These are phyloP conservation scores for Brasilioporus rufonigricans DNA, from an alignment of 768 basidiomycete genomes.

Conservation along the genomic window DNA sequence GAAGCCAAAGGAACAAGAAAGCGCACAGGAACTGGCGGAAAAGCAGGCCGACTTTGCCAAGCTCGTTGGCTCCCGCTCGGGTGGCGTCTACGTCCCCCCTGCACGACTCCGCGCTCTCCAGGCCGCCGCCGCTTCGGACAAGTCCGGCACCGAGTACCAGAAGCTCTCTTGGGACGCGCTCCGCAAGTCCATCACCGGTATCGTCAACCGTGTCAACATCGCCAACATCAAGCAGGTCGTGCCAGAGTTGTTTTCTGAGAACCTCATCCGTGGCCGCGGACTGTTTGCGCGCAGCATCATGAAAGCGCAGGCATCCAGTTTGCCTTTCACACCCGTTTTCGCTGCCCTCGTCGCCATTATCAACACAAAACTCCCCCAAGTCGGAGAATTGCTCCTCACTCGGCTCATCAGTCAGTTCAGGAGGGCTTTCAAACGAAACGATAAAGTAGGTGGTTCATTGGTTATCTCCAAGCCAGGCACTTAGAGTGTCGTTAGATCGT, in stretches of 20 bases:
- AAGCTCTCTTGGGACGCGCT: constrained; percentile 97
- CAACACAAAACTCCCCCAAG: constrained; percentile 96
- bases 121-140: constrained; percentile 77
- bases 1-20: constrained; percentile 48
- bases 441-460: constrained; percentile 67
- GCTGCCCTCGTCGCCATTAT: constrained; percentile 91
- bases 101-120: constrained; percentile 90
- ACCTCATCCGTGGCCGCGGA: constrained; percentile 90
- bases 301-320: constrained; percentile 96
- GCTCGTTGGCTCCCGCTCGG: constrained; percentile 74
- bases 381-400: constrained; percentile 87
- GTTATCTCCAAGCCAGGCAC: background rate
- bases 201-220: constrained; percentile 98
- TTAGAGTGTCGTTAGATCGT: constrained; percentile 58
- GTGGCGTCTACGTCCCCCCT: constrained; percentile 96
- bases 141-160: constrained; percentile 86
- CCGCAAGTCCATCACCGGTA: constrained; percentile 97
- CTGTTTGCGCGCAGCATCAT: constrained; percentile 93
- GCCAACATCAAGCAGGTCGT: constrained; percentile 94
- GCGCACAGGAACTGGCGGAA: constrained; percentile 51
- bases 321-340: constrained; percentile 97
- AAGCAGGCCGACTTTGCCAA: constrained; percentile 89
- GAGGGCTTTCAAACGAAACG: constrained; percentile 92
- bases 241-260: constrained; percentile 89
- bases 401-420: constrained; percentile 94